Percentiles rank a stretch among this genome's conserved stretches.
phyloP scores from a whole-genome alignment of 805 yeast species.

The Saccharomycopsis malanga region DNA sequence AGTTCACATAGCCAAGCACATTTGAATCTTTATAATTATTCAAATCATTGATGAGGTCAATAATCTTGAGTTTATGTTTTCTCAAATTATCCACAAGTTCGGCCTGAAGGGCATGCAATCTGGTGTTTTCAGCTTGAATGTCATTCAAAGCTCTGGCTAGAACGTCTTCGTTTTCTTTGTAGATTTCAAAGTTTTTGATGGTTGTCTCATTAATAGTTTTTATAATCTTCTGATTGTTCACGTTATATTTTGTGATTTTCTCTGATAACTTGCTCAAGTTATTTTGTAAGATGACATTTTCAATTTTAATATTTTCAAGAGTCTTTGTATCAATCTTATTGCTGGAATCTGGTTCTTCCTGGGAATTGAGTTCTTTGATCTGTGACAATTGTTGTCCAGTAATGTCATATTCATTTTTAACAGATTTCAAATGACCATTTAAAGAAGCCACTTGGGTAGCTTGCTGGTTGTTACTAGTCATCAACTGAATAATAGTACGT shows the following conservation, averaged over 20 bases:
- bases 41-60: constrained; percentile 7
- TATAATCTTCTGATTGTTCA: constrained; percentile 12
- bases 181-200: constrained; percentile 16
- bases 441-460: background rate
- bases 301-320: constrained; percentile 8
- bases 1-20: constrained; percentile 1
- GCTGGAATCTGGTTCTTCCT: background rate
- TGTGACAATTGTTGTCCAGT: background rate
- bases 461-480: constrained; percentile 2
- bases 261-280: background rate
- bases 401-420: constrained; percentile 1
- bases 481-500: constrained; percentile 6
- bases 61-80: constrained; percentile 3
- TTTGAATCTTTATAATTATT: constrained; percentile 5
- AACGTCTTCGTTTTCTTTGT: constrained; percentile 14
- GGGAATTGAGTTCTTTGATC: background rate
- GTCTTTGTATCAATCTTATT: background rate
- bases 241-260: constrained; percentile 9
- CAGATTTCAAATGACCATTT: background rate
- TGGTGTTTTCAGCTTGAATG: constrained; percentile 8
- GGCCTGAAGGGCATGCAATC: constrained; percentile 1
- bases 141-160: constrained; percentile 7
- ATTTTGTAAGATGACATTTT: constrained; percentile 2
- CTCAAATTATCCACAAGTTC: constrained; percentile 3
- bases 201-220: constrained; percentile 17